Evolutionary conservation across 2,329 filamentous ascomycete species (phyloP).

Genomic region (Graphilbum sp.): DNA sequence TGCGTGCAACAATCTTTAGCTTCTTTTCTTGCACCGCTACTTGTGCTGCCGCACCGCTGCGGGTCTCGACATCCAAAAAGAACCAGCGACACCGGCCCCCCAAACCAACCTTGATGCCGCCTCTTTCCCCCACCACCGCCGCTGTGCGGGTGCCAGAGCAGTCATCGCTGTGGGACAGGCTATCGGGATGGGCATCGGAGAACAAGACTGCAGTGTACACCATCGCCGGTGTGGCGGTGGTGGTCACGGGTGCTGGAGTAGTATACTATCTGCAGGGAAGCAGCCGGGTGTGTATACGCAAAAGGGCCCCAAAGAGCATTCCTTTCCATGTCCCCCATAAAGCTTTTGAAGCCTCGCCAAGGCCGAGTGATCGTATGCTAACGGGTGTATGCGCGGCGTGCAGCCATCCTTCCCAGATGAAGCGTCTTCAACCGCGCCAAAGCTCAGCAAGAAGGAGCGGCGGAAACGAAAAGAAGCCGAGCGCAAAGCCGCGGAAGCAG

Average conservation of each 20-base stretch:
- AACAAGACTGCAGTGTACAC: conserved; percentile 95
- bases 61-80: neutral
- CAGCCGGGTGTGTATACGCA: conserved; percentile 31
- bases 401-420: neutral
- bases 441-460: conserved; percentile 78
- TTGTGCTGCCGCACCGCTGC: neutral
- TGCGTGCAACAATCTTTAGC: neutral
- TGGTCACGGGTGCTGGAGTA: conserved; percentile 78
- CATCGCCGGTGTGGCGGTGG: conserved; percentile 82
- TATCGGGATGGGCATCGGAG: conserved; percentile 84
- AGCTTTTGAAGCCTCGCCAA: too few relatives aligned
- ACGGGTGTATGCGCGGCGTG: neutral
- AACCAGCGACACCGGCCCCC: neutral
- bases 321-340: too few relatives aligned
- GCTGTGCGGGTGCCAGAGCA: conserved; percentile 36
- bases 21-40: neutral
- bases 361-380: too few relatives aligned
- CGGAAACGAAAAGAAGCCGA: conserved; percentile 73
- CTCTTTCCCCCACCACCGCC: conserved; percentile 21
- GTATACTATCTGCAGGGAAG: conserved; percentile 67
- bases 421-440: conserved; percentile 29
- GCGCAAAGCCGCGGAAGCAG: conserved; percentile 37
- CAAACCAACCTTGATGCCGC: conserved; percentile 18
- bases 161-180: conserved; percentile 70
- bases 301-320: too few relatives aligned